These are phyloP conservation scores for Sporothrix globosa DNA, from an alignment of 2,329 filamentous ascomycete genomes.

Conservation along the genomic window DNA sequence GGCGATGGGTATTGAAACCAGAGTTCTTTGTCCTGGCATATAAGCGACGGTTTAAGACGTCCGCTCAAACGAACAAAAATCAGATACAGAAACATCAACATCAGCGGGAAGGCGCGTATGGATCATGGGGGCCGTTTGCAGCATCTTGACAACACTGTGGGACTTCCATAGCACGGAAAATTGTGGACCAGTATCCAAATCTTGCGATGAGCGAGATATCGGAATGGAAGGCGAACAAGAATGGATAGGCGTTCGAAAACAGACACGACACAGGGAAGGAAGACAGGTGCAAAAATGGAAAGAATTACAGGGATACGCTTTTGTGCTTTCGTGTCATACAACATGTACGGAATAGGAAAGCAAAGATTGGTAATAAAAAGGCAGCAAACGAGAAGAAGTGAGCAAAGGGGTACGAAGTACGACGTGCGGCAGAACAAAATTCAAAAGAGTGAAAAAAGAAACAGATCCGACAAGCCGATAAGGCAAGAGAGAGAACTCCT, in stretches of 20 bases:
- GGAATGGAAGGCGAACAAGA: background rate
- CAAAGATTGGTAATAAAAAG: conserved; percentile 3
- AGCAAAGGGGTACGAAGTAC: no score
- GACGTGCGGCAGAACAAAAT: background rate
- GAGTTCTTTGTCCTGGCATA: background rate
- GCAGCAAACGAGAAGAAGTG: no score
- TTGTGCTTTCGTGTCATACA: background rate
- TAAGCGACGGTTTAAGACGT: background rate
- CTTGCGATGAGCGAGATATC: background rate
- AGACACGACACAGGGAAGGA: background rate
- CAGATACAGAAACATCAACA: background rate
- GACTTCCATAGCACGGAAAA: background rate
- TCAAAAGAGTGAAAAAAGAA: background rate
- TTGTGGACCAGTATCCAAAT: background rate
- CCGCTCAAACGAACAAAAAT: background rate
- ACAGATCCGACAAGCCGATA: background rate
- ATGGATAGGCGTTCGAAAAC: background rate
- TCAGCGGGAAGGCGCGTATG: background rate
- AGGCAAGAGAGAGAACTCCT: background rate
- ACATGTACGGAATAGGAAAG: background rate
- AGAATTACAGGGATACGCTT: background rate
- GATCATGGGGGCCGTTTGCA: background rate
- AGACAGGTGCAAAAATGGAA: background rate
- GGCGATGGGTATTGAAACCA: background rate
- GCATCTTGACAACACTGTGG: background rate